Percentiles rank a stretch among this genome's conserved stretches.
These are phyloP conservation scores for Apiospora arundinis DNA, from an alignment of 2,329 filamentous ascomycete species.

Conservation along the genomic window DNA sequence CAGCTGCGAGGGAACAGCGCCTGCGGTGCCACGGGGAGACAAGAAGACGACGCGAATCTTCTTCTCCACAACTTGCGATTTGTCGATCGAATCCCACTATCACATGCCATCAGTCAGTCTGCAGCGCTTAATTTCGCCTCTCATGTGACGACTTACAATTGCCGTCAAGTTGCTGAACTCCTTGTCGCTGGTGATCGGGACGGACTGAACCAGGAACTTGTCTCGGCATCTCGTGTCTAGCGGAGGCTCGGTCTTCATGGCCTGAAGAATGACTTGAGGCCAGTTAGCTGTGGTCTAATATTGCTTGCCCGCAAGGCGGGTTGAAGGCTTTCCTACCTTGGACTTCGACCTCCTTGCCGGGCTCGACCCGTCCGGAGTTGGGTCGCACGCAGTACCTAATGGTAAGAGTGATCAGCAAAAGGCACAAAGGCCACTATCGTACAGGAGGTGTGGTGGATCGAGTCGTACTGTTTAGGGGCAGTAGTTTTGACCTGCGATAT, in stretches of 20 bases:
- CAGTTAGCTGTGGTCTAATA: slow-evolving; percentile 30
- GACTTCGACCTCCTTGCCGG: slow-evolving; percentile 88
- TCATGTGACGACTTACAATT: slow-evolving; percentile 65
- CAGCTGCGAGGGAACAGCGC: slow-evolving; percentile 33
- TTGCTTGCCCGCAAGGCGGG: not conserved
- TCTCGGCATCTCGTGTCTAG: slow-evolving; percentile 89
- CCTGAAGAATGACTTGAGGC: slow-evolving; percentile 83
- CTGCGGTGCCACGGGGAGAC: slow-evolving; percentile 58
- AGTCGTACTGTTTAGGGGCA: slow-evolving; percentile 91
- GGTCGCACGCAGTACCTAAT: slow-evolving; percentile 94
- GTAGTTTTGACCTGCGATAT: slow-evolving; percentile 89
- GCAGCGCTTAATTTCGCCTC: slow-evolving; percentile 28
- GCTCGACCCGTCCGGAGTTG: slow-evolving; percentile 94
- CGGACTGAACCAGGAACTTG: slow-evolving; percentile 97
- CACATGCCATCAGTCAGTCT: slow-evolving; percentile 34
- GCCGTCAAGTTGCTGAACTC: slow-evolving; percentile 81
- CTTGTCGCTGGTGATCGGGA: slow-evolving; percentile 81
- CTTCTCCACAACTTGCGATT: slow-evolving; percentile 82
- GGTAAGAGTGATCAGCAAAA: slow-evolving; percentile 31
- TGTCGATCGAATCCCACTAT: slow-evolving; percentile 82
- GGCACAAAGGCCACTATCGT: slow-evolving; percentile 27
- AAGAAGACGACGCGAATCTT: slow-evolving; percentile 95
- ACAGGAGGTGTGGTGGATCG: slow-evolving; percentile 27
- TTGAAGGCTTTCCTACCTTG: slow-evolving; percentile 67
- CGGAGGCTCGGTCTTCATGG: slow-evolving; percentile 95